These are phyloP conservation scores for Amborella trichopoda DNA, from an alignment of 164 flowering plant species.

Conservation along the genomic window DNA sequence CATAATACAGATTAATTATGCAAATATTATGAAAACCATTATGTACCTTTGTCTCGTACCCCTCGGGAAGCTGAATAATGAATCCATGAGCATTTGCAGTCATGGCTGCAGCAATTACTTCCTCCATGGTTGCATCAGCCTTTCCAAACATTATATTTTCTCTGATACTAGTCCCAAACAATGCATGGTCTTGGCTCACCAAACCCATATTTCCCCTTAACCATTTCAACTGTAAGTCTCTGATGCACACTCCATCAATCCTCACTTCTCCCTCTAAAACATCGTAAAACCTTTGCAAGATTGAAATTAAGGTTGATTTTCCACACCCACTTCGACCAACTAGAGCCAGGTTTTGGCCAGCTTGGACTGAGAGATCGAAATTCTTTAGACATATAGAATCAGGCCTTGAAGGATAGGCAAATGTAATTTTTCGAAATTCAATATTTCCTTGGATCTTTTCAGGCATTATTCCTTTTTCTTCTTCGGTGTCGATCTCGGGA, in stretches of 20 bases:
- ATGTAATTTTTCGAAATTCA: constrained; percentile 43
- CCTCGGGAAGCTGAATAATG: constrained; percentile 80
- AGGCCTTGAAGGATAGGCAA: constrained; percentile 75
- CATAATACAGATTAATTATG: no score
- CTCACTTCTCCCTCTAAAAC: constrained; percentile 39
- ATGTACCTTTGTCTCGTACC: constrained; percentile 91
- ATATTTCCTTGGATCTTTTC: constrained; percentile 41
- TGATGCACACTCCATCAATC: constrained; percentile 62
- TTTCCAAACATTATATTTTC: constrained; percentile 86
- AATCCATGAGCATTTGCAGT: constrained; percentile 92
- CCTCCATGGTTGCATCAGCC: constrained; percentile 70
- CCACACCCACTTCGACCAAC: constrained; percentile 95
- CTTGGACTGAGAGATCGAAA: constrained; percentile 53
- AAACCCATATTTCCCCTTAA: constrained; percentile 76
- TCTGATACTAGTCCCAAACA: constrained; percentile 72
- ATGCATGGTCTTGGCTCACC: constrained; percentile 84
- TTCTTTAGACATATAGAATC: constrained; percentile 56
- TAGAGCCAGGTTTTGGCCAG: constrained; percentile 75
- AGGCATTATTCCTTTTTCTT: constrained; percentile 33
- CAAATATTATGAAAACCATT: no score
- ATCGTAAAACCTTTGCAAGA: constrained; percentile 79
- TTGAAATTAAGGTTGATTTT: constrained; percentile 72
- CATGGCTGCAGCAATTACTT: constrained; percentile 61
- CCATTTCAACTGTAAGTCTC: constrained; percentile 56
- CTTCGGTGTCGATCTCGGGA: constrained; percentile 60